Evolutionary conservation across 2,329 filamentous ascomycete species (phyloP).

Genomic region (Claviceps digitariae): DNA sequence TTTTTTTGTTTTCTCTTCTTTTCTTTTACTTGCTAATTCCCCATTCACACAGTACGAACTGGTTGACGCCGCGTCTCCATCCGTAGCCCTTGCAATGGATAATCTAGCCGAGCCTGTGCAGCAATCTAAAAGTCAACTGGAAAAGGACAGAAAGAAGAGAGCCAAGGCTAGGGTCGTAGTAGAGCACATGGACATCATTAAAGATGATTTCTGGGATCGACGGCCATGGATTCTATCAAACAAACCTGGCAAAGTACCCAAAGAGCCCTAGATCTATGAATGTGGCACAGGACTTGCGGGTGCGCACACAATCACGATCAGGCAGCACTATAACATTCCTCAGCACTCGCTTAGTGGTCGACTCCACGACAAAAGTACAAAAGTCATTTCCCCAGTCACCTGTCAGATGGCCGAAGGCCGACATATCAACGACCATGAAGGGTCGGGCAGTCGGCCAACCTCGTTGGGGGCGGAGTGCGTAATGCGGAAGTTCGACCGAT

Average conservation of each 20-base stretch:
- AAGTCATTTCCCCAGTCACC: neutral
- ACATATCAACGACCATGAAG: neutral
- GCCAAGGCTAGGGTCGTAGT: slow-evolving; percentile 70
- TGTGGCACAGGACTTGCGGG: neutral
- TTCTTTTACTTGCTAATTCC: no score
- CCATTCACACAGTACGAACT: slow-evolving; percentile 47
- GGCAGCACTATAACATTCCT: neutral
- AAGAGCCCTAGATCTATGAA: slow-evolving; percentile 29
- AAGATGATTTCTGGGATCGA: slow-evolving; percentile 82
- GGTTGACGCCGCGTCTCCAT: slow-evolving; percentile 42
- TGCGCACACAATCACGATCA: neutral
- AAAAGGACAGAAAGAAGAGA: slow-evolving; percentile 70
- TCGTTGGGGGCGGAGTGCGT: neutral
- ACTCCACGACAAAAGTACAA: neutral
- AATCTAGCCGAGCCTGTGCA: slow-evolving; percentile 36
- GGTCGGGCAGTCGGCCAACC: no score
- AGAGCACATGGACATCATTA: slow-evolving; percentile 87
- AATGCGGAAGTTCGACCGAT: neutral
- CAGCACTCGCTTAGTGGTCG: no score
- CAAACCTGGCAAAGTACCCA: slow-evolving; percentile 57
- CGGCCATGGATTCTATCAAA: slow-evolving; percentile 74
- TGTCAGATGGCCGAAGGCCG: neutral
- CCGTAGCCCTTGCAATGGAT: slow-evolving; percentile 32
- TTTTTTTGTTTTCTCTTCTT: neutral
- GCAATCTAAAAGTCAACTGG: slow-evolving; percentile 64